Conservation (phyloP, 1,284 basidiomycete species). For the Waitea zeae region DNA sequence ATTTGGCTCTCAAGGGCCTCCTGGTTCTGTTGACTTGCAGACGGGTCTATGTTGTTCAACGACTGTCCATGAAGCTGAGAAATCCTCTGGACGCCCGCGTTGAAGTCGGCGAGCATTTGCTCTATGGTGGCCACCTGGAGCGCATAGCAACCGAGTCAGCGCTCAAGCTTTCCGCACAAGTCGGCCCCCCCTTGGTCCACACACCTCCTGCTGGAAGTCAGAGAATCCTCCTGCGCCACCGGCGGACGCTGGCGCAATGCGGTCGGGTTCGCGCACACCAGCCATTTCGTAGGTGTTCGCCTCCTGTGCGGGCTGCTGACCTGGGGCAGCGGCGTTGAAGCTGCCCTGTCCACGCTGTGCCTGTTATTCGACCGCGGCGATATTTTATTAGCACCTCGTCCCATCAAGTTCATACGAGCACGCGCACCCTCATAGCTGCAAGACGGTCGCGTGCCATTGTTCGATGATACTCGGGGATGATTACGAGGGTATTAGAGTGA, state of each 20-base stretch:
- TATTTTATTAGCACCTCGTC: too few species aligned
- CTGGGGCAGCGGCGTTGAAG: too few species aligned
- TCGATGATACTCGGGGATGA: too few species aligned
- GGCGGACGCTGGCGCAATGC: not conserved
- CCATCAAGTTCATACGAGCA: too few species aligned
- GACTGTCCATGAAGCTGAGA: slow-evolving; percentile 39
- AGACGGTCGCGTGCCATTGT: too few species aligned
- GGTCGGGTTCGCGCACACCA: not conserved
- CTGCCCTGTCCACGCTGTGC: too few species aligned
- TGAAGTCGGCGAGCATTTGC: slow-evolving; percentile 35
- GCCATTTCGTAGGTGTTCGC: not conserved
- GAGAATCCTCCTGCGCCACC: not conserved
- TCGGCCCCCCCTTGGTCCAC: not conserved
- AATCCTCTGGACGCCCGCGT: slow-evolving; percentile 37
- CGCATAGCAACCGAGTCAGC: not conserved
- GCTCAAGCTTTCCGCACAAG: not conserved
- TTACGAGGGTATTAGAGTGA: too few species aligned
- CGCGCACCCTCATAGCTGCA: too few species aligned
- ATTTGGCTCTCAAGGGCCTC: slow-evolving; percentile 38
- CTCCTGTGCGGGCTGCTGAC: too few species aligned
- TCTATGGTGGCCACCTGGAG: slow-evolving; percentile 37
- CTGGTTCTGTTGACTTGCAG: slow-evolving; percentile 23
- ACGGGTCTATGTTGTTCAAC: slow-evolving; percentile 35
- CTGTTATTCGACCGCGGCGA: too few species aligned
- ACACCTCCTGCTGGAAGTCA: not conserved